Base-by-base conservation (phyloP, 1,284 basidiomycete genomes). In the Austroboletus olivaceoglutinosus region DNA sequence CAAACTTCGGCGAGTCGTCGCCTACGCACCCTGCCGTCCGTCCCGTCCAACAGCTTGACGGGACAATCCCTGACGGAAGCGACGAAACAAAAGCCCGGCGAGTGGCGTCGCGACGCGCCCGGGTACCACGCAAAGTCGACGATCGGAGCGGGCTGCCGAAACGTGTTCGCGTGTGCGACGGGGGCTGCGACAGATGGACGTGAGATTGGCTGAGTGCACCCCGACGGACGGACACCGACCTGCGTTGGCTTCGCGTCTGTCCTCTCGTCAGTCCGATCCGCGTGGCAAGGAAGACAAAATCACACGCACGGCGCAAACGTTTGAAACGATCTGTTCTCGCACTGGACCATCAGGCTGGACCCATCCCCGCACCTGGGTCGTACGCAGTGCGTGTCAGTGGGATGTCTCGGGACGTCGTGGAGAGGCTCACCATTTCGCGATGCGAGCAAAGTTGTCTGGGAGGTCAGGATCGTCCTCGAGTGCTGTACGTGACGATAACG, bases 41-140 rank as follows among this genome's bases (percentile, higher is more conserved):
- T 72, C 0, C 82, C 93, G 61, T 95, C 91, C 1, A 95, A 69
- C 8, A 96, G 74, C 55, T 88, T 86, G 1, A 95, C 81, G 0
- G 92, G 92, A 52, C 81, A 81, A 65, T 94, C 92, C 11, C 89
- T 77, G 5, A 93, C 81, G 7, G 89, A 89, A 0, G 87, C 78
- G 2, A 89, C 73, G 60, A 93, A 92, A 68, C 93, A 95, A 66
- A 81, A 93, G 2, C 83, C 76, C 0, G 83, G 78, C 1, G 83
- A 80, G 43, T 82, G 73, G 6, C 65, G 60, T 1, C 69, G 57
- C 6, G 81, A 81, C 1, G 92, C 91, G 1, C 78, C 75, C 0
- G 92, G 92, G 62, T 88, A 95, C 93, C 93, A 96, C 7, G 75
- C 56, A 55, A 82, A 86, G 47, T 90, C 87, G 36, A 91, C 75